Base-by-base conservation (phyloP, 2,329 filamentous ascomycete species). In the Stagonosporopsis chrysanthemi region DNA sequence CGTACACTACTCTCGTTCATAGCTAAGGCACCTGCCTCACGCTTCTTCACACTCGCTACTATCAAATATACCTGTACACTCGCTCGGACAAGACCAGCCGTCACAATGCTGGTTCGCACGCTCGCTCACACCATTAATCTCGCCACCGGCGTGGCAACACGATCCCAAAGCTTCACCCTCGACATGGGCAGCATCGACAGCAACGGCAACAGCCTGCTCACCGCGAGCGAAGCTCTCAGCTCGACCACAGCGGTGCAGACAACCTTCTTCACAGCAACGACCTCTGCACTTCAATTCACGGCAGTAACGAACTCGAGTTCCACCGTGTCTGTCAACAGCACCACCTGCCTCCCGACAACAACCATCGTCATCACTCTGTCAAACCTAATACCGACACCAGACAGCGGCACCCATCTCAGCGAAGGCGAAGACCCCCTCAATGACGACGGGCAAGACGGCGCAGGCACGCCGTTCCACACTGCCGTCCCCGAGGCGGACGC, bases 131-230 rank as follows among this genome's bases (percentile, higher is more conserved):
- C 6, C 6, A 6, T 24, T 3, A 2, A 42, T 1, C 7, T 48
- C 15, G 31, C 35, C 7, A 15, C 14, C 8, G 17, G n/a, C n/a
- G n/a, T 35, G 11, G 6, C 1, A 3, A 50, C 50, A 29, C 29
- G 46, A 9, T 43, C 50, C 5, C 28, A 54, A 28, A 46, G 33
- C 41, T 58, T 50, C 40, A 17, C 40, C 11, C 55, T 52, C 11
- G 49, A 53, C 12, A 35, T 44, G 33, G 48, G 38, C 39, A 44
- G 22, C 28, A n/a, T 49, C n/a, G 49, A 53, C 7, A 22, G 17
- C 17, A 8, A 38, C 36, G 1, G 24, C 17, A 4, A 14, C n/a
- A 19, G 28, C 11, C 9, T 9, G 12, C 14, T 23, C 3, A 15
- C 33, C 8, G 31, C 29, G 1, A 38, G n/a, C 11, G n/a, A 29